Percentiles rank a stretch among this genome's conserved stretches.
phyloP scores from a whole-genome alignment of 306 rosid species.

The Castanea mollissima region DNA sequence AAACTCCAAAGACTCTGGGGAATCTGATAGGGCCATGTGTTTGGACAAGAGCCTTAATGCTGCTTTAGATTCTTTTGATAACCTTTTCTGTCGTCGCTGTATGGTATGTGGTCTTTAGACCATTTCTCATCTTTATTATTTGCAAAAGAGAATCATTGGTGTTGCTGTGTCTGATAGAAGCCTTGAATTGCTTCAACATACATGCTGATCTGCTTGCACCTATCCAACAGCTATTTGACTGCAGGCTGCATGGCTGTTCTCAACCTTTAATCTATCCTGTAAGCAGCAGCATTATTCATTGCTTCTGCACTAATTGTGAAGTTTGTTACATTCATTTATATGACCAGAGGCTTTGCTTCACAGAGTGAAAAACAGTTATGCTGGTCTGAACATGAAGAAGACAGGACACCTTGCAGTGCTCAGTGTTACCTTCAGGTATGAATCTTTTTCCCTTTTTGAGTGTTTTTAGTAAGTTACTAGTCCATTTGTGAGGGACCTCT shows the following conservation, averaged over 20 bases:
- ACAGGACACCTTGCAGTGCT: slow-evolving; percentile 76
- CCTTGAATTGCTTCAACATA: slow-evolving; percentile 7
- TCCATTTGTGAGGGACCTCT: not conserved
- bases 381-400: slow-evolving; percentile 74
- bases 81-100: slow-evolving; percentile 96
- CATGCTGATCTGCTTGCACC: slow-evolving; percentile 38
- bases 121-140: slow-evolving; percentile 19
- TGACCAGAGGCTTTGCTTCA: slow-evolving; percentile 38
- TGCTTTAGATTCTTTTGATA: slow-evolving; percentile 93
- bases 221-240: slow-evolving; percentile 78
- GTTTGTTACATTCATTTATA: slow-evolving; percentile 26
- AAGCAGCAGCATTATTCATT: slow-evolving; percentile 36
- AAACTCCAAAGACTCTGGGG: slow-evolving; percentile 40
- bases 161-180: slow-evolving; percentile 12
- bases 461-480: not conserved
- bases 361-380: slow-evolving; percentile 75
- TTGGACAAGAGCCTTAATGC: slow-evolving; percentile 74
- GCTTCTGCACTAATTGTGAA: slow-evolving; percentile 1
- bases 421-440: slow-evolving; percentile 85
- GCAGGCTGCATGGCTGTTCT: slow-evolving; percentile 93
- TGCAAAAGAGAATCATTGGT: not conserved
- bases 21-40: slow-evolving; percentile 47
- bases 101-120: slow-evolving; percentile 52
- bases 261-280: slow-evolving; percentile 76
- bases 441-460: slow-evolving; percentile 14